Evolutionary conservation across 371 early-diverging fungal genomes (phyloP), one percentile per base, ranked within the genome.

Genomic region (Encephalitozoon hellem): DNA sequence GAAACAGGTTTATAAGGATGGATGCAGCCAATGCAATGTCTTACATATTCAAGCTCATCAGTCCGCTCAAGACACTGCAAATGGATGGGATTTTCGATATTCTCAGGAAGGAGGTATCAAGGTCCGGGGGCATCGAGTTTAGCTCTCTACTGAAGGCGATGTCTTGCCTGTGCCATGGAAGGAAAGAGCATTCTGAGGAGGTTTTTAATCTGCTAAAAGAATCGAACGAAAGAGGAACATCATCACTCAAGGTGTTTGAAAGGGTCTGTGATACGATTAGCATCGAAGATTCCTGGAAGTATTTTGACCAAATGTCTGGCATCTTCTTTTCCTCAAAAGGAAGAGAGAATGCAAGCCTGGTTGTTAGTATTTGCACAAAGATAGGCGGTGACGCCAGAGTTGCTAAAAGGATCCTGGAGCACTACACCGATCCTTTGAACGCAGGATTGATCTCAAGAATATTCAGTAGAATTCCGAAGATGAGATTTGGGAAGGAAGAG

Each of bases 21-120:
- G 59, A 59, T 59, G 59, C 59, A 32, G 59, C 59, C 30, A 59
- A 59, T 34, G 34, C 59, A 34, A 59, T 59, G 59, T 59, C 59
- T 18, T 59, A 59, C 12, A 5, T 34, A 21, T 59, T 34, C 12
- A 59, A 38, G 4, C 6, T 32, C n/a, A 3, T 59, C 4, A 8
- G 49, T 21, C 49, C 49, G 8, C 18, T 18, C 4, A 47, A 15
- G 49, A 28, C 34, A 12, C 4, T 2, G 0, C 59, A 59, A 12
- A 59, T 59, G 38, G 59, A 59, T 1, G 21, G 34, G 2, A 34
- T 59, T 18, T 59, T 59, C 15, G 4, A n/a, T 18, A 9, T 59
- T 12, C 59, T 59, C 34, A 59, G 18, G 18, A 12, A 59, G 15
- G 59, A 59, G 18, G 8, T 34, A 11, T 30, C 38, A 6, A 32